These are phyloP conservation scores for Solanum clarkiae DNA, from an alignment of 257 asterid species.

Conservation along the genomic window DNA sequence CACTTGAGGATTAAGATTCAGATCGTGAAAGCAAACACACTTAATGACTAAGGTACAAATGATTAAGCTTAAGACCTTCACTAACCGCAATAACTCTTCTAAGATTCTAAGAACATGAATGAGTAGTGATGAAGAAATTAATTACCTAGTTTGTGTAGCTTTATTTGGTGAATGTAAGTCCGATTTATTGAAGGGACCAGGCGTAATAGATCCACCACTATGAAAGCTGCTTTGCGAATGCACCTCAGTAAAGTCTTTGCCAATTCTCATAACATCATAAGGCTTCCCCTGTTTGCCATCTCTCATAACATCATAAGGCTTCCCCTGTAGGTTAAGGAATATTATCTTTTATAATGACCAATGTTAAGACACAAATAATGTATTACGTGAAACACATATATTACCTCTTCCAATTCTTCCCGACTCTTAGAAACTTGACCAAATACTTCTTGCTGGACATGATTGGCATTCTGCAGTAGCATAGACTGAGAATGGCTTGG, in stretches of 20 bases:
- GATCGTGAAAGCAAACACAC: background rate
- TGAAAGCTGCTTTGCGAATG: constrained; percentile 24
- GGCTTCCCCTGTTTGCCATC: constrained; percentile 44
- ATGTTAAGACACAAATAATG: background rate
- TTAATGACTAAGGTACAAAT: background rate
- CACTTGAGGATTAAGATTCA: background rate
- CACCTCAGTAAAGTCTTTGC: constrained; percentile 26
- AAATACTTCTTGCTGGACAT: constrained; percentile 37
- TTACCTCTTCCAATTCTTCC: constrained; percentile 36
- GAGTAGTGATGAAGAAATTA: background rate
- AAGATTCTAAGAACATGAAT: background rate
- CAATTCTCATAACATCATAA: constrained; percentile 33
- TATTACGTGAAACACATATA: background rate
- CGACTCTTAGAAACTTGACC: constrained; percentile 35
- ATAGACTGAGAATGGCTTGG: constrained; percentile 25
- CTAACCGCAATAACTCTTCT: background rate
- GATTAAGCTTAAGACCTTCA: background rate
- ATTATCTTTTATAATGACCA: background rate
- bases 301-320: constrained; percentile 33
- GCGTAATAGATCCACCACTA: constrained; percentile 18
- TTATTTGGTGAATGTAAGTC: constrained; percentile 24
- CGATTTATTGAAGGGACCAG: constrained; percentile 31
- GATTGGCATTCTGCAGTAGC: constrained; percentile 14
- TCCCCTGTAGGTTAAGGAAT: constrained; percentile 33
- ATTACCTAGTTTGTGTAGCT: constrained; percentile 50